Evolutionary conservation across 768 basidiomycete genomes (phyloP).

Genomic region (Lepiota brunneoincarnata): DNA sequence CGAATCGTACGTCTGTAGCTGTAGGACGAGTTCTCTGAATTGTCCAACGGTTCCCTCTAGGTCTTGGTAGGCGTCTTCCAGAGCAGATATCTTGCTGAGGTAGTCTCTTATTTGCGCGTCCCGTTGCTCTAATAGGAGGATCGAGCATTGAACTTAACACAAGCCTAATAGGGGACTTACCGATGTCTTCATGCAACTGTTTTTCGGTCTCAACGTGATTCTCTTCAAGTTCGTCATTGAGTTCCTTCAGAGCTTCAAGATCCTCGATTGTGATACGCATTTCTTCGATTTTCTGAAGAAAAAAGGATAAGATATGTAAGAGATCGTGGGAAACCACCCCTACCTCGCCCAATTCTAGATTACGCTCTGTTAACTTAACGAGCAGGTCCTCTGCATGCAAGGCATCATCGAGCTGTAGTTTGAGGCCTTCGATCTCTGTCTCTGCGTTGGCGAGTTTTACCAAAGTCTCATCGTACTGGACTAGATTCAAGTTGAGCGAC

Average conservation of each 20-base stretch:
- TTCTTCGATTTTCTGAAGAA: slow-evolving; percentile 87
- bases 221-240: slow-evolving; percentile 96
- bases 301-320: not conserved
- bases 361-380: slow-evolving; percentile 91
- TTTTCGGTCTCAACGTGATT: slow-evolving; percentile 94
- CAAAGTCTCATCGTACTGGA: slow-evolving; percentile 74
- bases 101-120: slow-evolving; percentile 72
- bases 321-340: slow-evolving; percentile 1
- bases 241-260: slow-evolving; percentile 91
- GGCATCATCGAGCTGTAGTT: slow-evolving; percentile 92
- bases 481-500: slow-evolving; percentile 33
- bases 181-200: slow-evolving; percentile 83
- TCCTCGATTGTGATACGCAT: slow-evolving; percentile 97
- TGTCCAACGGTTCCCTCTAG: slow-evolving; percentile 85
- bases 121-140: slow-evolving; percentile 45
- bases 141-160: not conserved
- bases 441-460: slow-evolving; percentile 88
- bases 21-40: slow-evolving; percentile 88
- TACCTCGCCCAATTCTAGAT: slow-evolving; percentile 88
- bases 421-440: slow-evolving; percentile 89
- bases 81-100: slow-evolving; percentile 52
- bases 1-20: slow-evolving; percentile 66
- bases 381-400: slow-evolving; percentile 95
- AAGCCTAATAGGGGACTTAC: slow-evolving; percentile 39
- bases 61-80: slow-evolving; percentile 83